Base-by-base conservation (phyloP, 2,329 filamentous ascomycete genomes). In the Pseudogymnoascus sp. region DNA sequence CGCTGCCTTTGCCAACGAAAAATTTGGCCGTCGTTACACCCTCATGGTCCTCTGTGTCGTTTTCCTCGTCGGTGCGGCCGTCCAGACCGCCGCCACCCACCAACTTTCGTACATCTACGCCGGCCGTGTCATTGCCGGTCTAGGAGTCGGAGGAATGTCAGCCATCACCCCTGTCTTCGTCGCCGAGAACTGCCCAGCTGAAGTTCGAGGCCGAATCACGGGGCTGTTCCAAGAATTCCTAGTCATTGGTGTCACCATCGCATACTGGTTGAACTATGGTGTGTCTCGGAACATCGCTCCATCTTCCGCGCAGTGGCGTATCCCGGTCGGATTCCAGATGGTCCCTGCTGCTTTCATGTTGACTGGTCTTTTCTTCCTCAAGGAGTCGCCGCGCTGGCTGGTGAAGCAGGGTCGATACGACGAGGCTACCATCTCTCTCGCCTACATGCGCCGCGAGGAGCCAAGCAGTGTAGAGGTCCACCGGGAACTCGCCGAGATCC, bases 381-480 rank as follows among this genome's bases (percentile, higher is more conserved):
- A 79, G 62, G 88, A 91, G 72, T 89, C 87, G 0, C 88, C 89
- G 0, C 84, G 89, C 17, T 91, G 82, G 77, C 81, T 91, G 5
- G 78, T 90, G 74, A 90, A 89, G 74, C 76, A 83, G 64, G 84
- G 84, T 35, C 80, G 83, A 26, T 73, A 81, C 7, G 85, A 87
- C 64, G 71, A 86, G 70, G 87, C 86, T 6, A 76, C 80, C 15
- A 68, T 74, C 2, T 79, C 77, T 62, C 80, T 91, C 67, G 77
- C 80, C 0, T 78, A 77, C 19, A 77, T 91, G 17, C 86, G 88
- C 42, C 75, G 84, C 26, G 81, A 89, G 28, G 70, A 84, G 81
- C 87, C 62, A 78, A 87, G 70, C 78, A 83, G 17, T 87, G 88
- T 69, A 15, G 69, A 71, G 7, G 76, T 91, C 9, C 69, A 82